Conservation (phyloP, 139 green algal genomes). For the Volvox africanus region DNA sequence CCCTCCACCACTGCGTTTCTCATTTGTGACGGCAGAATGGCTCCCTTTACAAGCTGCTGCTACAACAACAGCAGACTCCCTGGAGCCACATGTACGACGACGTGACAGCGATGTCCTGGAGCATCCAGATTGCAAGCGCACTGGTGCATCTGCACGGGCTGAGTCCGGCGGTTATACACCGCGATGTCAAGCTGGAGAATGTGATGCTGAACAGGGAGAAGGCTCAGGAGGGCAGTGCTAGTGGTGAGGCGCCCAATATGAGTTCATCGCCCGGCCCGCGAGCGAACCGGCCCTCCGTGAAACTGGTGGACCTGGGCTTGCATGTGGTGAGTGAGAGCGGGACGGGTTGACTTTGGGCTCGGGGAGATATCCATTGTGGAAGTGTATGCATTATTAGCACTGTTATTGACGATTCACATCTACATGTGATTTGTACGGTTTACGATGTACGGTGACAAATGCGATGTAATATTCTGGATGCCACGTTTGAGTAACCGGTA, state of each 20-base stretch:
- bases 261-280: too few species aligned
- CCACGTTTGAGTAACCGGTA: too few species aligned
- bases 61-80: background rate
- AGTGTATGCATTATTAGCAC: too few species aligned
- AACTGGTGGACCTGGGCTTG: background rate
- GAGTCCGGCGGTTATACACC: background rate
- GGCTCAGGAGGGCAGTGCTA: background rate
- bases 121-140: background rate
- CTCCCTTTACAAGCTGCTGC: background rate
- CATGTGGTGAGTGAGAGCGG: background rate
- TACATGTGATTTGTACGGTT: too few species aligned
- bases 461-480: too few species aligned
- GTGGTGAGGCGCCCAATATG: background rate
- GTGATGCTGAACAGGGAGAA: background rate
- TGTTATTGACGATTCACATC: too few species aligned
- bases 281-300: background rate
- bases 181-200: constrained; percentile 6
- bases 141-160: background rate
- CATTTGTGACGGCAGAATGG: background rate
- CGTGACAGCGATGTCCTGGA: background rate
- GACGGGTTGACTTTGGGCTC: too few species aligned
- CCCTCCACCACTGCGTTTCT: background rate
- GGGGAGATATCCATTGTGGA: too few species aligned
- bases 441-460: too few species aligned
- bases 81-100: constrained; percentile 1